Evolutionary conservation across 768 basidiomycete genomes (phyloP).

Genomic region (Suillus placidus): DNA sequence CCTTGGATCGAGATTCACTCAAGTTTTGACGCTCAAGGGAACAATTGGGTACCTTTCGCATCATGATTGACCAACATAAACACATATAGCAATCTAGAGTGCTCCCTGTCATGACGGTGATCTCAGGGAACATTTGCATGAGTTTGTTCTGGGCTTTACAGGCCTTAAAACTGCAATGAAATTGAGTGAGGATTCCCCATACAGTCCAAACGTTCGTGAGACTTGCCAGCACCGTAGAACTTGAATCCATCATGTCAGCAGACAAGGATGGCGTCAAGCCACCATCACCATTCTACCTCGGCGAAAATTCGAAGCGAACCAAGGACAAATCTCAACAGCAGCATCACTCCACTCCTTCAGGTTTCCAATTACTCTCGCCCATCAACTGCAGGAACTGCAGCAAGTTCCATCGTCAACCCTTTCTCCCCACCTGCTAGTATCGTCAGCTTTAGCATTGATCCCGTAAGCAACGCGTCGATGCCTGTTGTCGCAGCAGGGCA

Average conservation of each 20-base stretch:
- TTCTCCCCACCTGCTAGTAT: constrained; percentile 57
- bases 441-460: constrained; percentile 43
- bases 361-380: constrained; percentile 19
- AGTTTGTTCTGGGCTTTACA: background rate
- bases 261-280: constrained; percentile 1
- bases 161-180: background rate
- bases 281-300: constrained; percentile 16
- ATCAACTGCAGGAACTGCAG: constrained; percentile 26
- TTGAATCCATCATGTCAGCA: background rate
- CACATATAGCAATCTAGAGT: constrained; percentile 11
- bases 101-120: background rate
- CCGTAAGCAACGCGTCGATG: constrained; percentile 30
- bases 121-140: constrained; percentile 1
- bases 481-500: constrained; percentile 12
- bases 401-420: constrained; percentile 38
- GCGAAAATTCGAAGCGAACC: constrained; percentile 1
- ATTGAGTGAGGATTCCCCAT: background rate
- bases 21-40: background rate
- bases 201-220: background rate
- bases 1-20: constrained; percentile 9
- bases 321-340: constrained; percentile 25
- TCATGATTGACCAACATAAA: background rate
- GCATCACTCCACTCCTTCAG: constrained; percentile 10
- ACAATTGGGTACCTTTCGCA: constrained; percentile 9
- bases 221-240: background rate